Conservation (phyloP, 2,329 filamentous ascomycete species). For the Plenodomus lindquistii region DNA sequence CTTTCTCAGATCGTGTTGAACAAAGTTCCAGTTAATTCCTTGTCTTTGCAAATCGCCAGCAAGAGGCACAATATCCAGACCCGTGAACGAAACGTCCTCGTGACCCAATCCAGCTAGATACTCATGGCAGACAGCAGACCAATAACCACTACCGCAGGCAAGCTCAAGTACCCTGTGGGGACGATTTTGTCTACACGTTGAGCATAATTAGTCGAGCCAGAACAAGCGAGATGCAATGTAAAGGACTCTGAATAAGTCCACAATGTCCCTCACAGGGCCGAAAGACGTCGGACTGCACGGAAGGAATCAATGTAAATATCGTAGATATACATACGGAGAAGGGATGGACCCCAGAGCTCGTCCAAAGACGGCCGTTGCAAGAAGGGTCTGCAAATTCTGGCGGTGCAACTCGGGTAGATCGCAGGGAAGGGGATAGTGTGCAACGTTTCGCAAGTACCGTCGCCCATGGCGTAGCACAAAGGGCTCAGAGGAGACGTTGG, state of each 20-base stretch:
- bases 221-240: not conserved
- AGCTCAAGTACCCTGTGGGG: conserved; percentile 78
- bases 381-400: conserved; percentile 80
- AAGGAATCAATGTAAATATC: not conserved
- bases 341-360: conserved; percentile 74
- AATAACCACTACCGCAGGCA: conserved; percentile 85
- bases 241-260: conserved; percentile 43
- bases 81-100: conserved; percentile 74
- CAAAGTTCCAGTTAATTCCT: conserved; percentile 85
- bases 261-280: no score
- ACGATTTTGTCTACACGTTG: not conserved
- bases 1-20: conserved; percentile 81
- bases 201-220: not conserved
- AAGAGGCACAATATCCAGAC: conserved; percentile 77
- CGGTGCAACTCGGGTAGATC: conserved; percentile 86
- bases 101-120: conserved; percentile 73
- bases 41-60: conserved; percentile 67
- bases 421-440: conserved; percentile 79
- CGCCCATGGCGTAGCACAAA: conserved; percentile 78
- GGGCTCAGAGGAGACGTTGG: conserved; percentile 34
- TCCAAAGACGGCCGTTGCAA: conserved; percentile 80
- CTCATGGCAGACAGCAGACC: conserved; percentile 85
- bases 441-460: conserved; percentile 77
- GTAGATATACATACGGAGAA: conserved; percentile 54
- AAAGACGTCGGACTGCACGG: no score